These are phyloP conservation scores for Piedraia hortae DNA, from an alignment of 2,329 filamentous ascomycete species.

Conservation along the genomic window DNA sequence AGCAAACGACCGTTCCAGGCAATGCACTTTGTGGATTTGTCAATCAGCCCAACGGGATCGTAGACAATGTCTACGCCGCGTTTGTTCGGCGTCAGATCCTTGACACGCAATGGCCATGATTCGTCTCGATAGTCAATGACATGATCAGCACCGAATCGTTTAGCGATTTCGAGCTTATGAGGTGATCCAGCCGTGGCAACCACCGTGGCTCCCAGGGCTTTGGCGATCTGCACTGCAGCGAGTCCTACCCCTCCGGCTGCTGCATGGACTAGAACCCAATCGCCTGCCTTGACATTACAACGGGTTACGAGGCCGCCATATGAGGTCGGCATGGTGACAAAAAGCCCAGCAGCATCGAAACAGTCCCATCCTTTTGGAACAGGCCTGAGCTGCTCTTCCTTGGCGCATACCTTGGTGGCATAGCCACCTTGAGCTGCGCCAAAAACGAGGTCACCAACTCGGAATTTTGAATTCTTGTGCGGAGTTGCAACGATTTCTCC, in stretches of 20 bases:
- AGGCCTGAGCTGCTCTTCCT: conserved; percentile 39
- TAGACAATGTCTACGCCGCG: conserved; percentile 75
- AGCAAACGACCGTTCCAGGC: conserved; percentile 79
- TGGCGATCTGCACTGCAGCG: conserved; percentile 78
- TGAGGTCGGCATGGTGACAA: conserved; percentile 74
- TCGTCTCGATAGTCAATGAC: conserved; percentile 45
- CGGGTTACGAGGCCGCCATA: conserved; percentile 61
- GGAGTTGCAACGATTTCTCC: conserved; percentile 47
- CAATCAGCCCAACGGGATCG: conserved; percentile 77
- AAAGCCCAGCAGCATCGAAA: conserved; percentile 61
- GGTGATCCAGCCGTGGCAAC: conserved; percentile 66
- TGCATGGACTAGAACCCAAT: conserved; percentile 73
- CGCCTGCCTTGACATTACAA: conserved; percentile 47
- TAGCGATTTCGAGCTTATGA: conserved; percentile 56
- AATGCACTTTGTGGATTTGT: conserved; percentile 66
- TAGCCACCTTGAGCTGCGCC: conserved; percentile 69
- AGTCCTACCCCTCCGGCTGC: conserved; percentile 79
- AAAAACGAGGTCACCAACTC: conserved; percentile 59
- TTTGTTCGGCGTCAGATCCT: conserved; percentile 45
- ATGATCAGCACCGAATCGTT: conserved; percentile 60
- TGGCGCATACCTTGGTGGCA: conserved; percentile 42
- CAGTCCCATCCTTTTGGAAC: conserved; percentile 63
- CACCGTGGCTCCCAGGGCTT: conserved; percentile 75
- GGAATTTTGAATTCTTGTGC: conserved; percentile 27
- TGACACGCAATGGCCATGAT: conserved; percentile 39